Evolutionary conservation across 1,139 yeast genomes (phyloP).

Genomic region (Sugiyamaella paludigena): DNA sequence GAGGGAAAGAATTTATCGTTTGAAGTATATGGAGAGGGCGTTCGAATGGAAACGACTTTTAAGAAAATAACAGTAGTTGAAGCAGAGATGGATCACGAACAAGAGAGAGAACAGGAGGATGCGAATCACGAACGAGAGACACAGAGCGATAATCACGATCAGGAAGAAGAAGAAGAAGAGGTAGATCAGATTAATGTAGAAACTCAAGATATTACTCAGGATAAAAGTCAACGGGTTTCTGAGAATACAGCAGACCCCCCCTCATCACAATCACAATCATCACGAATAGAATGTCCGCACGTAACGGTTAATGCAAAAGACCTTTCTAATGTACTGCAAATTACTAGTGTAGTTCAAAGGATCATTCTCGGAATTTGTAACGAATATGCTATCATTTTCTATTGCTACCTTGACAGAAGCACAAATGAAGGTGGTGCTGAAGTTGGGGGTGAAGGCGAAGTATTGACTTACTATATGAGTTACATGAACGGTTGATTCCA

Average conservation of each 20-base stretch:
- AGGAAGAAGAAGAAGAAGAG: background rate
- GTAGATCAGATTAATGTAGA: slow-evolving; percentile 13
- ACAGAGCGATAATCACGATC: background rate
- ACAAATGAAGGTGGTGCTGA: slow-evolving; percentile 23
- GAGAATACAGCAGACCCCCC: slow-evolving; percentile 6
- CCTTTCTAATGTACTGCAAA: slow-evolving; percentile 36
- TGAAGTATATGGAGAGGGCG: slow-evolving; percentile 29
- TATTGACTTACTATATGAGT: slow-evolving; percentile 28
- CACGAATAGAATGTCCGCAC: too few species aligned
- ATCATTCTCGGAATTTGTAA: slow-evolving; percentile 38
- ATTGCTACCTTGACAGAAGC: slow-evolving; percentile 32
- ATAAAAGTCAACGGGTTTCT: slow-evolving; percentile 20
- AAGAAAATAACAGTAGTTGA: slow-evolving; percentile 27
- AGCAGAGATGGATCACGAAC: slow-evolving; percentile 17
- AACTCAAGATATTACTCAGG: slow-evolving; percentile 8
- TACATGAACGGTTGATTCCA: slow-evolving; percentile 20
- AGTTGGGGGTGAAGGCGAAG: slow-evolving; percentile 1
- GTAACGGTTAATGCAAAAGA: slow-evolving; percentile 33
- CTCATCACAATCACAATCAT: too few species aligned
- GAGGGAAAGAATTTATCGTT: slow-evolving; percentile 29
- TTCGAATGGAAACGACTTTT: slow-evolving; percentile 31
- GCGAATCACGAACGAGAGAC: slow-evolving; percentile 2
- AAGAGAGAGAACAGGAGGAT: background rate
- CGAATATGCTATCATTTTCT: slow-evolving; percentile 33
- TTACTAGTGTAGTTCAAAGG: slow-evolving; percentile 30